Base-by-base conservation (phyloP, 495 filamentous ascomycete genomes). In the Aspergillus affinis region DNA sequence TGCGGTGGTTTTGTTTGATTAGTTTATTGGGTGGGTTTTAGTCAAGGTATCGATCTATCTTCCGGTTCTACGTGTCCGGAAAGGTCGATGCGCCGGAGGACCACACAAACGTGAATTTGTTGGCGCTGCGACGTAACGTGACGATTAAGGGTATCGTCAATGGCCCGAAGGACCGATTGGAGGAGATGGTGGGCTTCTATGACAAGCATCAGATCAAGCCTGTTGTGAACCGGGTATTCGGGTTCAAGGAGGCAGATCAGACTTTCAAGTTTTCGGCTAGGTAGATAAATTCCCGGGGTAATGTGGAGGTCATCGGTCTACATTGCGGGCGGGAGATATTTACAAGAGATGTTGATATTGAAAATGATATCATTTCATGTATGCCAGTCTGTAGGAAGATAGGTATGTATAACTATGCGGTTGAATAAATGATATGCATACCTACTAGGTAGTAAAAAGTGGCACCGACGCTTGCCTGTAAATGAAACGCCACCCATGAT, bases 101-200 rank as follows among this genome's bases (percentile, higher is more conserved):
- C 58, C 62, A 75, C 21, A 67, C 81, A 51, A 76, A 88, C 54
- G 75, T 81, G 13, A 77, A 75, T 41, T 66, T 89, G 59, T 61
- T 89, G 55, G 80, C 73, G 4, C 68, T 89, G 48, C 67, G 55
- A 52, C 58, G 72, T 62, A 68, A 65, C 72, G 62, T 88, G 63
- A 88, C 79, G 1, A 67, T 86, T 4, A 81, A 84, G 26, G 87
- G 84, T 6, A 73, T 89, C 10, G 79, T 85, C 46, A 88, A 89
- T 36, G 87, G 88, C 0, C 82, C 79, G 15, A 75, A 77, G 57
- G 73, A 75, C 53, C 78, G 83, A 66, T 81, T 89, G 66, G 82
- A 88, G 71, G 85, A 85, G 9, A 86, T 90, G 85, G 67, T 77
- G 12, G 58, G 62, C 1, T 83, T 83, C 26, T 85, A 89, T 58